Evolutionary conservation across 164 flowering plant genomes (phyloP), one percentile per base, ranked within the genome.

Genomic region (Macadamia tetraphylla): DNA sequence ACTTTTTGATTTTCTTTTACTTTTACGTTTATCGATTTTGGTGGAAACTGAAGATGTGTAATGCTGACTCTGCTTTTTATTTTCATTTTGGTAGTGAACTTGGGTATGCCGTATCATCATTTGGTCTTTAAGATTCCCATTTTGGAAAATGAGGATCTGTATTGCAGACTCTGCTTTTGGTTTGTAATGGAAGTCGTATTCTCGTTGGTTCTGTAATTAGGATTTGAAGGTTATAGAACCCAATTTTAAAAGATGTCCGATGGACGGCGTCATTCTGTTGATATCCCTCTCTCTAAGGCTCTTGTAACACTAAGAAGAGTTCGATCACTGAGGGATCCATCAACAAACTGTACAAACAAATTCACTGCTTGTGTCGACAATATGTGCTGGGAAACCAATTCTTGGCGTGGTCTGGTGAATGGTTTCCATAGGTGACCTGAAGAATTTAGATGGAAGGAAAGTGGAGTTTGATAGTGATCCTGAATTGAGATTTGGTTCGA

Each of bases 301-400:
- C 77, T 94, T 30, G 83, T 88, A 31, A 96, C 97, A 2, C 84
- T 94, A 14, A 80, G 95, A 75, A 86, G 97, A 70, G 97, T 91
- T 71, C 82, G 87, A 81, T 94, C 98, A 2, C 71, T 94, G 68
- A 86, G 96, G 74, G 98, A 94, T 68, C 98, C 98, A 29, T 81
- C 89, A 0, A 94, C 97, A 1, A 86, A 84, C 71, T 87, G 92
- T 42, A 77, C 85, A 81, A 85, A 86, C 80, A 94, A 87, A 65
- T 83, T 85, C 70, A 70, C 86, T 67, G 42, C 81, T 64, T 74
- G 81, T 64, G 67, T 77, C 63, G 97, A 90, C 51, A 79, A 81
- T 78, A 72, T 78, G 52, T 79, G 83, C 53, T 91, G 93, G 96
- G 98, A 87, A 69, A 84, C 86, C 4, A 80, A 81, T 80, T 84